Base-by-base conservation (phyloP, 352 stramenopile genomes). In the Bremia lactucae region DNA sequence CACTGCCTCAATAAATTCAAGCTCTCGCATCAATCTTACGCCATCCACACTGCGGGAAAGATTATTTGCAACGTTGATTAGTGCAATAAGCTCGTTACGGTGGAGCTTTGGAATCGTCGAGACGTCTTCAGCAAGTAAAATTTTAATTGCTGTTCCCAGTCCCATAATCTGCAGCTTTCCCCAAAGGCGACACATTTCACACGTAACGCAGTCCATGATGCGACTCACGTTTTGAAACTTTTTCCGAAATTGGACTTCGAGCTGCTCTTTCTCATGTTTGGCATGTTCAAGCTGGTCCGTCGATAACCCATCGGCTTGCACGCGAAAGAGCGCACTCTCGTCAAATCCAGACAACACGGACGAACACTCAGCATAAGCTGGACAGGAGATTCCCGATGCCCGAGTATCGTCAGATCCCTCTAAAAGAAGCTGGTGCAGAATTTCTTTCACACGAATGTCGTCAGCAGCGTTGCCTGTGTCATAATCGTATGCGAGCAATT, bases 141-240 rank as follows among this genome's bases (percentile, higher is more conserved):
- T 96, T 65, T 98, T 98, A 38, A 99, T 81, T 16, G 94, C 93
- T 5, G 95, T 97, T 20, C 95, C 96, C 37, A 98, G 77, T 25
- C 96, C 96, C 57, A 98, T 74, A 38, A 97, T 97, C 49, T 97
- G 87, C 41, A 99, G 69, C 68, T 98, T 99, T 11, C 95, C 95
- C 79, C 96, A 97, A 2, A 99, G 68, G 7, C 96, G 95, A 65
- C 96, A 99, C 61, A 97, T 97, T 49, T 99, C 94, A 65, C 96
- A 99, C 37, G 94, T 96, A 23, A 99, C 95, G 62, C 96, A 99
- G 69, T 99, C 95, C 68, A 99, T 94, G 60, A 98, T 98, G 39
- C 79, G 83, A 15, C 72, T 95, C 43, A 99, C 90, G 65, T 99
- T 99, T 48, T 97, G 87, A 67, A 99, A 99, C 44, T 97, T 96